Percentiles rank a stretch among this genome's conserved stretches.
Conservation (phyloP, 2,329 filamentous ascomycete species). For the Aureobasidium sp. region DNA sequence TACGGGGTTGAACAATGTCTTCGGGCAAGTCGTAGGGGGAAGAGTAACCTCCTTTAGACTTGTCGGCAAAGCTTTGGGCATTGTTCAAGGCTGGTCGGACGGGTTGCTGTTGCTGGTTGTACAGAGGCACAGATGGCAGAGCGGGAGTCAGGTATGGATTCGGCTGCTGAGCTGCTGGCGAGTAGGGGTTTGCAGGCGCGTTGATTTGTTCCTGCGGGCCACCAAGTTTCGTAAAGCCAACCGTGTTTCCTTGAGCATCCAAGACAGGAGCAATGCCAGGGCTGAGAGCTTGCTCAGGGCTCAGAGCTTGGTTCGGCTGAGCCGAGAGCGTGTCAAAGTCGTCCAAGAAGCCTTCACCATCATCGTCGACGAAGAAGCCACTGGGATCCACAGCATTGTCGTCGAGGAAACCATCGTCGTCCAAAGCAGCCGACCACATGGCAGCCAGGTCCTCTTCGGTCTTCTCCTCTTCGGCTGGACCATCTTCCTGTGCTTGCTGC, state of each 20-base stretch:
- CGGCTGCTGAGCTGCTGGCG: slow-evolving; percentile 23
- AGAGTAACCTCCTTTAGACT: slow-evolving; percentile 81
- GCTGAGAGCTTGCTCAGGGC: not conserved
- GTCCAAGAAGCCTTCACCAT: slow-evolving; percentile 77
- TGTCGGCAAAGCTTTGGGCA: slow-evolving; percentile 76
- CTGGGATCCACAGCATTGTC: slow-evolving; percentile 58
- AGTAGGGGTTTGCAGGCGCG: slow-evolving; percentile 1
- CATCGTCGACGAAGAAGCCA: slow-evolving; percentile 67
- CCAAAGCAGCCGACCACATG: slow-evolving; percentile 76
- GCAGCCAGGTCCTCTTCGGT: slow-evolving; percentile 59
- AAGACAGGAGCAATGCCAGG: slow-evolving; percentile 7
- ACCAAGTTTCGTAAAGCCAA: slow-evolving; percentile 10
- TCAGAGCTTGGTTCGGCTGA: not conserved
- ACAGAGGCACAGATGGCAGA: not conserved
- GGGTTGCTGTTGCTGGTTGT: slow-evolving; percentile 11
- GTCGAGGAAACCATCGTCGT: slow-evolving; percentile 55
- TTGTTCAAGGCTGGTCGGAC: slow-evolving; percentile 1
- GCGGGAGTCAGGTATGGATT: slow-evolving; percentile 26
- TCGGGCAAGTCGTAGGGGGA: slow-evolving; percentile 94
- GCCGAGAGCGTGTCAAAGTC: slow-evolving; percentile 37
- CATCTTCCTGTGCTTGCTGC: slow-evolving; percentile 4
- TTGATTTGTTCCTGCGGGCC: slow-evolving; percentile 5
- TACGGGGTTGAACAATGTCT: slow-evolving; percentile 66
- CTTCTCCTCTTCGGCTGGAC: slow-evolving; percentile 4
- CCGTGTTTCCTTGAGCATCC: slow-evolving; percentile 3